A percentile compares a stretch with the other conserved stretches of the same genome.
These are phyloP conservation scores for Simplicillium sp. DNA, from an alignment of 2,329 filamentous ascomycete species.

Conservation along the genomic window DNA sequence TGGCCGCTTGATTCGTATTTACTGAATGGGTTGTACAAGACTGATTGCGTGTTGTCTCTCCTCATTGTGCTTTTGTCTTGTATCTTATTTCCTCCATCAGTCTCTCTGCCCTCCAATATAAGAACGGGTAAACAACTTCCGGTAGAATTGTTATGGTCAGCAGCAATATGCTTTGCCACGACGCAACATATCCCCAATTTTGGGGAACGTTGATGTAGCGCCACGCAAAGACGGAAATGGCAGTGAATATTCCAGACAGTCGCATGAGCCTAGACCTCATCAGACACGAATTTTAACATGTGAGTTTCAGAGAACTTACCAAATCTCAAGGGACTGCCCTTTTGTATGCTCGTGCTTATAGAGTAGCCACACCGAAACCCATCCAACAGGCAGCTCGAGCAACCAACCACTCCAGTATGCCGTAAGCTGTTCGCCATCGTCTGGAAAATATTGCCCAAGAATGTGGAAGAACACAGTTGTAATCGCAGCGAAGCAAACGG, in stretches of 20 bases:
- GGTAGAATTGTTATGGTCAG: conserved; percentile 2
- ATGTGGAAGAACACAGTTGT: neutral
- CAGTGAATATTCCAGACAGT: conserved; percentile 1
- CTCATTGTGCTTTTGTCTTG: neutral
- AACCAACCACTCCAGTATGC: conserved; percentile 6
- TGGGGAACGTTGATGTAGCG: conserved; percentile 5
- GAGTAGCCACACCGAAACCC: neutral
- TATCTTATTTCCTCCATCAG: neutral
- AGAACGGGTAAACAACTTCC: conserved; percentile 3
- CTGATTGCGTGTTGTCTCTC: no score
- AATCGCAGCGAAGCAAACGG: neutral
- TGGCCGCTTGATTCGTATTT: no score
- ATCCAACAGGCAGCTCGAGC: conserved; percentile 3
- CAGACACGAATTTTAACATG: neutral
- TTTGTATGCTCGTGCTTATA: neutral
- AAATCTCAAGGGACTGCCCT: conserved; percentile 4
- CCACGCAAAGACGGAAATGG: conserved; percentile 4
- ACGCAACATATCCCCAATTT: conserved; percentile 5
- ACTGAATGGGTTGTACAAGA: no score
- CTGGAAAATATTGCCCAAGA: conserved; percentile 1
- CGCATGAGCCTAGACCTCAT: conserved; percentile 2
- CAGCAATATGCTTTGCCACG: conserved; percentile 3
- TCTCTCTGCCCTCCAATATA: conserved; percentile 2
- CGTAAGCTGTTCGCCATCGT: conserved; percentile 5
- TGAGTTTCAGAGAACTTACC: conserved; percentile 4